Evolutionary conservation across 2,329 filamentous ascomycete species (phyloP).

Genomic region (Penicillium sp.): DNA sequence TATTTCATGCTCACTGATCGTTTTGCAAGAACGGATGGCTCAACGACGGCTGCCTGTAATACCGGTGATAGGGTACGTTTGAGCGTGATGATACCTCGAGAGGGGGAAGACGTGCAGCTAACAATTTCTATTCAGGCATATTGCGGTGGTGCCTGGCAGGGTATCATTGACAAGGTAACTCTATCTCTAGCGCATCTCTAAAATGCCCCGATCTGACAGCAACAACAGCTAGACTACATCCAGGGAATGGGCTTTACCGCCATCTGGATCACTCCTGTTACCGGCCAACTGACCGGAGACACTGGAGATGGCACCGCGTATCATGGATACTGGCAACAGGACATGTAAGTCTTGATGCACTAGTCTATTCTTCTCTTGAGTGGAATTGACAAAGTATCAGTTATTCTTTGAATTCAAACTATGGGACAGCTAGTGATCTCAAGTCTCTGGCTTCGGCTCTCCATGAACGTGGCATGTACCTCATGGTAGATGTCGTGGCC

Average conservation of each 20-base stretch:
- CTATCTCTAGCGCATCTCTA: neutral
- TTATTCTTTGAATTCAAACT: conserved; percentile 62
- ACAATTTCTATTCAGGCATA: conserved; percentile 37
- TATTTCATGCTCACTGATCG: conserved; percentile 56
- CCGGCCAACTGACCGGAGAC: conserved; percentile 44
- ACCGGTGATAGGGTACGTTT: conserved; percentile 31
- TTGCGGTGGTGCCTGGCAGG: conserved; percentile 58
- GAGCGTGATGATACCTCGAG: neutral
- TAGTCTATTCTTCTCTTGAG: too few species aligned
- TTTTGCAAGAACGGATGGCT: conserved; percentile 51
- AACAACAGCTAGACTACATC: conserved; percentile 55
- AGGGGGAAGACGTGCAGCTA: neutral
- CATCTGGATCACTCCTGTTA: conserved; percentile 57
- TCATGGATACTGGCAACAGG: conserved; percentile 59
- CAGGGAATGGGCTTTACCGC: conserved; percentile 56
- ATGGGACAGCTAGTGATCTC: conserved; percentile 66
- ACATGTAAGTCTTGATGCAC: conserved; percentile 43
- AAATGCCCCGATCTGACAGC: neutral
- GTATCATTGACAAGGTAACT: conserved; percentile 48
- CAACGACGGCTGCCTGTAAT: conserved; percentile 43
- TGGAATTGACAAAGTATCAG: conserved; percentile 23
- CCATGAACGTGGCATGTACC: conserved; percentile 63
- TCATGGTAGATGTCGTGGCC: conserved; percentile 65
- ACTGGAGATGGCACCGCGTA: conserved; percentile 53
- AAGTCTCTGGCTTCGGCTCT: conserved; percentile 61